Conservation (phyloP, 345 rosid species). For the Linum tenue region DNA sequence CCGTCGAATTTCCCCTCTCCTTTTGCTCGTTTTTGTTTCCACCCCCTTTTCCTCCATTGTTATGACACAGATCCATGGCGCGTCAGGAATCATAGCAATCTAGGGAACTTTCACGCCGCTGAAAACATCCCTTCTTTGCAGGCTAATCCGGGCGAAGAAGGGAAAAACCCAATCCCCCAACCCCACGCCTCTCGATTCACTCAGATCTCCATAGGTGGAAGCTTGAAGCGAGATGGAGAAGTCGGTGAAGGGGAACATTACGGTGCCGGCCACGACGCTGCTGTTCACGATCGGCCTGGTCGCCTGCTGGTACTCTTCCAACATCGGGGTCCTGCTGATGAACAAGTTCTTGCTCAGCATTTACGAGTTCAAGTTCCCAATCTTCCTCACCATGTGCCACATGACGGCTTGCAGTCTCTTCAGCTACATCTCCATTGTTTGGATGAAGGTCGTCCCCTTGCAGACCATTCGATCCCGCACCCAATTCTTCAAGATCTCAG, state of each 20-base stretch:
- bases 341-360: constrained; percentile 92
- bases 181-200: neutral
- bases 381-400: constrained; percentile 98
- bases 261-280: constrained; percentile 26
- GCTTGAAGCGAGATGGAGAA: neutral
- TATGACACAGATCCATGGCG: constrained; percentile 22
- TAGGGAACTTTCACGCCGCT: constrained; percentile 6
- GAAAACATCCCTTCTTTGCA: neutral
- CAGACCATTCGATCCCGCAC: neutral
- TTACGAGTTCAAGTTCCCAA: constrained; percentile 97
- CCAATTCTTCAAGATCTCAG: neutral
- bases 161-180: neutral
- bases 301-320: constrained; percentile 81
- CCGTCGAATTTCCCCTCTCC: neutral
- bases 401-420: constrained; percentile 20
- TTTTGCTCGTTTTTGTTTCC: neutral
- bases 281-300: constrained; percentile 82
- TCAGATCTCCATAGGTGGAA: neutral
- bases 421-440: neutral
- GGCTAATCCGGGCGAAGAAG: neutral
- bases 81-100: neutral
- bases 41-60: neutral
- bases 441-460: neutral
- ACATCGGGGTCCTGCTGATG: constrained; percentile 84
- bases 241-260: neutral